Evolutionary conservation across 2,329 filamentous ascomycete species (phyloP).

Genomic region (Tympanopsis confertula): DNA sequence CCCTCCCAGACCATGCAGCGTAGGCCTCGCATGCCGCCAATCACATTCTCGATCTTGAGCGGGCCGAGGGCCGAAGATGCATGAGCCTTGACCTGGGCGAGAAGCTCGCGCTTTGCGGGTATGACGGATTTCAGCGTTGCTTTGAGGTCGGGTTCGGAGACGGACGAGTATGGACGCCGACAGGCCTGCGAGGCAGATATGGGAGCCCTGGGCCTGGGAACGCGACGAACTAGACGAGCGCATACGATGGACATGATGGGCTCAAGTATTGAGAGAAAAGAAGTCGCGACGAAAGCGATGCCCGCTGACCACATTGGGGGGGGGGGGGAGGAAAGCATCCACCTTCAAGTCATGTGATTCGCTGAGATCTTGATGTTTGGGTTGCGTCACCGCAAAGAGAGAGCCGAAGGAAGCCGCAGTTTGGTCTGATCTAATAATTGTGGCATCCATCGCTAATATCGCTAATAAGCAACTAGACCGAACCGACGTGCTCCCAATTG

Average conservation of each 20-base stretch:
- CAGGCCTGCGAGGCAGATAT: constrained; percentile 15
- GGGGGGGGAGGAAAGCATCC: too few relatives aligned
- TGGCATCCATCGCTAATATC: too few relatives aligned
- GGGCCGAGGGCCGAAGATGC: constrained; percentile 75
- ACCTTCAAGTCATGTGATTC: too few relatives aligned
- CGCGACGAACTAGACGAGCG: constrained; percentile 4
- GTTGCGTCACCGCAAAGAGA: too few relatives aligned
- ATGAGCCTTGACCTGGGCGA: constrained; percentile 87
- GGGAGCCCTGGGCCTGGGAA: constrained; percentile 16
- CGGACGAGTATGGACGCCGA: constrained; percentile 55
- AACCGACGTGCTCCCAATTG: too few relatives aligned
- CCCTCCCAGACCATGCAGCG: constrained; percentile 99
- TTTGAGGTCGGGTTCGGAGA: constrained; percentile 80
- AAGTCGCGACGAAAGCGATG: too few relatives aligned
- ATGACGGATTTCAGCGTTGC: constrained; percentile 72
- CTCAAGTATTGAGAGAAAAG: constrained; percentile 6
- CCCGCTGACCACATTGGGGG: too few relatives aligned
- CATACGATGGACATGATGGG: constrained; percentile 2
- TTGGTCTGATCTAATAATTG: too few relatives aligned
- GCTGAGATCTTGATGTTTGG: too few relatives aligned
- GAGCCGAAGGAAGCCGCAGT: too few relatives aligned
- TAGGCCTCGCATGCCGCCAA: constrained; percentile 93
- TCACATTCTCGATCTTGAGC: constrained; percentile 84
- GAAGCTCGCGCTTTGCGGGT: constrained; percentile 81
- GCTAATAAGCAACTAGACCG: too few relatives aligned